phyloP scores from a whole-genome alignment of 371 early-diverging fungal genomes.

The Dichotomocladium elegans region DNA sequence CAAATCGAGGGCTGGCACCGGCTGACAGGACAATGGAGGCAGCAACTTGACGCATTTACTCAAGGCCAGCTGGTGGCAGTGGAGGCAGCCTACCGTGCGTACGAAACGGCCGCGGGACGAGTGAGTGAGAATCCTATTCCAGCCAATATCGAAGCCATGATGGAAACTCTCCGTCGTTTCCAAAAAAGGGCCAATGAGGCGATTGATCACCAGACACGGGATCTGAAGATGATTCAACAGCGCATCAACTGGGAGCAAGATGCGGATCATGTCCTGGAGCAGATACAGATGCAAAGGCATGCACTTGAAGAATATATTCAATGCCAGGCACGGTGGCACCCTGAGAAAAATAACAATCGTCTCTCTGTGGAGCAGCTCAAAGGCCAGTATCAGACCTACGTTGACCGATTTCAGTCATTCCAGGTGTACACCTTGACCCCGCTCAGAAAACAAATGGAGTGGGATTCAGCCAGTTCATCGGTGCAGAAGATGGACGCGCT shows the following conservation, averaged over 20 bases:
- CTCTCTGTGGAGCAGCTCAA: too few species aligned
- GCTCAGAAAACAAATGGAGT: neutral
- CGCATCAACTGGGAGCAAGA: slow-evolving; percentile 21
- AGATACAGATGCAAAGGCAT: slow-evolving; percentile 9
- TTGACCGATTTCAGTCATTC: neutral
- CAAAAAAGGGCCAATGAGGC: slow-evolving; percentile 18
- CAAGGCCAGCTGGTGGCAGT: neutral
- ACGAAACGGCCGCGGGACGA: neutral
- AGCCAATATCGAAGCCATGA: slow-evolving; percentile 27
- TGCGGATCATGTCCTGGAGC: slow-evolving; percentile 14
- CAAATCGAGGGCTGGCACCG: too few species aligned
- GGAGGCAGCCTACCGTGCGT: neutral
- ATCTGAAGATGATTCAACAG: slow-evolving; percentile 23
- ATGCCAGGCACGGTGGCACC: slow-evolving; percentile 35
- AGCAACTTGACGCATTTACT: neutral
- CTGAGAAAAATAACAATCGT: neutral
- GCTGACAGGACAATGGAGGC: too few species aligned
- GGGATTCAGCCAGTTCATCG: too few species aligned
- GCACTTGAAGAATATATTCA: slow-evolving; percentile 30
- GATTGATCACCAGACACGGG: slow-evolving; percentile 18
- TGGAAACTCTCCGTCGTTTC: slow-evolving; percentile 24
- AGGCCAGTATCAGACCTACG: too few species aligned
- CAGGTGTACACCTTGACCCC: neutral
- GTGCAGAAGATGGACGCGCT: slow-evolving; percentile 14
- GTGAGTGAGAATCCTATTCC: slow-evolving; percentile 6